Conservation (phyloP, 2,329 filamentous ascomycete genomes). For the Aspergillus sp. region DNA sequence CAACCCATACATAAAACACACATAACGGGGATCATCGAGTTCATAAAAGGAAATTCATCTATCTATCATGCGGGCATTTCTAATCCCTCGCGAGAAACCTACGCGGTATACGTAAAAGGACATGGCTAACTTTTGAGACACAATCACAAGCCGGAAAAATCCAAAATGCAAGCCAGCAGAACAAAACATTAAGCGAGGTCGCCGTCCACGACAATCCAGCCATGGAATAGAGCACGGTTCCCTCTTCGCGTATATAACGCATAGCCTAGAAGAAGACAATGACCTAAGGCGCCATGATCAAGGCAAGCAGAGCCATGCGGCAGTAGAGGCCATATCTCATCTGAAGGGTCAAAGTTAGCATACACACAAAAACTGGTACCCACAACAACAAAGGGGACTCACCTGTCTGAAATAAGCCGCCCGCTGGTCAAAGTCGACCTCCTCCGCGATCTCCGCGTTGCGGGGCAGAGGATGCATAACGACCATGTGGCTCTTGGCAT, state of each 20-base stretch:
- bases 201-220: slow-evolving; percentile 16
- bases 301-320: slow-evolving; percentile 92
- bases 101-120: slow-evolving; percentile 29
- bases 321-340: slow-evolving; percentile 98
- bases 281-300: slow-evolving; percentile 69
- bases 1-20: slow-evolving; percentile 27
- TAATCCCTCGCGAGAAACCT: slow-evolving; percentile 26
- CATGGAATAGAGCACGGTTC: slow-evolving; percentile 9
- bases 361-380: not conserved
- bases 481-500: slow-evolving; percentile 89
- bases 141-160: slow-evolving; percentile 13
- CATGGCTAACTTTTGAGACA: slow-evolving; percentile 28
- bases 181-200: slow-evolving; percentile 14
- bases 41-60: slow-evolving; percentile 36
- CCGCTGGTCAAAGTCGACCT: slow-evolving; percentile 95
- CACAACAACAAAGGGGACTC: slow-evolving; percentile 42
- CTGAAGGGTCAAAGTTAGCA: slow-evolving; percentile 54
- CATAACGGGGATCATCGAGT: slow-evolving; percentile 26
- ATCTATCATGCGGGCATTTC: slow-evolving; percentile 31
- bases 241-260: slow-evolving; percentile 14
- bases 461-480: slow-evolving; percentile 94
- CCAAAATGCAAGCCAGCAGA: slow-evolving; percentile 19
- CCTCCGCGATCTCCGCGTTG: slow-evolving; percentile 89
- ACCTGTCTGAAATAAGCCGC: slow-evolving; percentile 99
- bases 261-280: slow-evolving; percentile 8